Evolutionary conservation across 2,329 filamentous ascomycete species (phyloP).

Genomic region (Aureobasidium sp.): DNA sequence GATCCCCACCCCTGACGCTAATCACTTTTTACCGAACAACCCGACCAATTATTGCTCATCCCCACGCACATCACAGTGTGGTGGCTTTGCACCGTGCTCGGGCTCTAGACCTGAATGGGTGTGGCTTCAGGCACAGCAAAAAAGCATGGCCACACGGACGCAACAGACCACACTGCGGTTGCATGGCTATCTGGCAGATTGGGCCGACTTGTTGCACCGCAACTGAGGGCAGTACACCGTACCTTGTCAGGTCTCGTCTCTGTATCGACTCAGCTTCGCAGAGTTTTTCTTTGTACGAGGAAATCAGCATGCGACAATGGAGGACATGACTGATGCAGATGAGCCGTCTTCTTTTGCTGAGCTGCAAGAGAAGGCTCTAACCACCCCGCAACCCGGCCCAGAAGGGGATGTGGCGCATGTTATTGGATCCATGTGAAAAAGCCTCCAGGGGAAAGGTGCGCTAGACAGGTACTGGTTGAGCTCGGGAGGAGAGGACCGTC

Average conservation of each 20-base stretch:
- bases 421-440: slow-evolving; percentile 2
- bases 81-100: background rate
- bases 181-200: slow-evolving; percentile 7
- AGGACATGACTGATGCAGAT: slow-evolving; percentile 10
- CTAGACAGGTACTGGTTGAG: slow-evolving; percentile 14
- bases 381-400: slow-evolving; percentile 6
- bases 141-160: slow-evolving; percentile 8
- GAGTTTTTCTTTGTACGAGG: slow-evolving; percentile 1
- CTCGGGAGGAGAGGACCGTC: slow-evolving; percentile 10
- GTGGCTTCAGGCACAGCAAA: slow-evolving; percentile 4
- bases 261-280: background rate
- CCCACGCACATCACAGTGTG: background rate
- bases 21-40: background rate
- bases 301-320: background rate
- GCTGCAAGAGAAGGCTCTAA: slow-evolving; percentile 12
- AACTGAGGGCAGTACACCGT: background rate
- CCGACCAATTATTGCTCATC: background rate
- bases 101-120: background rate
- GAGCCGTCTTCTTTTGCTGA: slow-evolving; percentile 7
- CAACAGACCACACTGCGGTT: background rate
- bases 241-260: background rate
- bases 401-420: slow-evolving; percentile 1
- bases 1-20: slow-evolving; percentile 14
- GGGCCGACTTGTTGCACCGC: background rate
- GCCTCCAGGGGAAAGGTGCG: slow-evolving; percentile 4